phyloP scores from a whole-genome alignment of 2,329 filamentous ascomycete species.

The Sclerotiophoma versabilis region DNA sequence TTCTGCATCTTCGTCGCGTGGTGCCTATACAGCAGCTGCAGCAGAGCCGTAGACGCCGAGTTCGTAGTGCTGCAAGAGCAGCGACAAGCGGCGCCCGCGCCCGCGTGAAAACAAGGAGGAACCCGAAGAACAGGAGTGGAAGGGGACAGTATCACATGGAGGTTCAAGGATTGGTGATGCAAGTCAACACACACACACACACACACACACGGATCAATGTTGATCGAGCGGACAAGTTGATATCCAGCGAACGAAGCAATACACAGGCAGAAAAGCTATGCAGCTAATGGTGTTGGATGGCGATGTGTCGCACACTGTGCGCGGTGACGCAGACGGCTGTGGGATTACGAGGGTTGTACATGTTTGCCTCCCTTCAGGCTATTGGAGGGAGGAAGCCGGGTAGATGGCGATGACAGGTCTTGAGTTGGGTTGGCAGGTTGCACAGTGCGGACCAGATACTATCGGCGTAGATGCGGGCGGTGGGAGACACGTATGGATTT shows the following conservation, averaged over 20 bases:
- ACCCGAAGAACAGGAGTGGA: too few relatives aligned
- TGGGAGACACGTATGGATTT: too few relatives aligned
- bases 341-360: neutral
- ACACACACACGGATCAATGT: too few relatives aligned
- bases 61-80: conserved; percentile 2
- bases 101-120: neutral
- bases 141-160: too few relatives aligned
- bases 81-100: neutral
- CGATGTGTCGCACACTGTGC: neutral
- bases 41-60: conserved; percentile 24
- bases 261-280: neutral
- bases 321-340: neutral
- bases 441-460: neutral
- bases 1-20: conserved; percentile 28
- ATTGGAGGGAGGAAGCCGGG: neutral
- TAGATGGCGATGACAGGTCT: neutral
- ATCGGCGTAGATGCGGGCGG: too few relatives aligned
- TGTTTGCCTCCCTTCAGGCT: neutral
- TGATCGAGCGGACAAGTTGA: neutral
- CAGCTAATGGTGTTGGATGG: neutral
- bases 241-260: neutral
- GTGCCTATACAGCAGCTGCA: conserved; percentile 24
- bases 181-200: too few relatives aligned
- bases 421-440: neutral
- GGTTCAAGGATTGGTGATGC: too few relatives aligned